phyloP scores from a whole-genome alignment of 768 basidiomycete genomes.

The Royoungia palumana region DNA sequence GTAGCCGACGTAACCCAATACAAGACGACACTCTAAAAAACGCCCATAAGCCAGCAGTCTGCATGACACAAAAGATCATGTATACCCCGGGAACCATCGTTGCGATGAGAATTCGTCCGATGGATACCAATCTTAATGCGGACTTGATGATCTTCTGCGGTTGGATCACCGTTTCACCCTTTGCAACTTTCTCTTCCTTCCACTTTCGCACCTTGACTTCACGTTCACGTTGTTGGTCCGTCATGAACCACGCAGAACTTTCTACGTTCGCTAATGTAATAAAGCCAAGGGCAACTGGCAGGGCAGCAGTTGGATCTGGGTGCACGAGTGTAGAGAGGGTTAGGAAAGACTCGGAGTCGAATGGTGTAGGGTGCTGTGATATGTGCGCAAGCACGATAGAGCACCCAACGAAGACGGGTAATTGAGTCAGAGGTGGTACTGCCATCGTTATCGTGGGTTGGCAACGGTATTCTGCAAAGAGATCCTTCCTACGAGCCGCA shows the following conservation, averaged over 20 bases:
- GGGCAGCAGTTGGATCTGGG: constrained; percentile 63
- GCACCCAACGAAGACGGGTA: constrained; percentile 70
- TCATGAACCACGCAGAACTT: constrained; percentile 69
- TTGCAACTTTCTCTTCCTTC: constrained; percentile 42
- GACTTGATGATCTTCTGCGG: constrained; percentile 52
- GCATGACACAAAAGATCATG: constrained; percentile 16
- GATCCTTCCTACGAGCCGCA: constrained; percentile 49
- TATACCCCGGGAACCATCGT: constrained; percentile 68
- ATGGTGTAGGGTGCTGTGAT: constrained; percentile 56
- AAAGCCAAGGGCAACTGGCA: constrained; percentile 71
- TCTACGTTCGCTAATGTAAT: constrained; percentile 80
- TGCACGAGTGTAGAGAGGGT: constrained; percentile 68
- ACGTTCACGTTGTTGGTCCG: constrained; percentile 51
- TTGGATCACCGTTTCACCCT: constrained; percentile 44
- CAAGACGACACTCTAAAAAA: constrained; percentile 53
- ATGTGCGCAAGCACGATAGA: constrained; percentile 55
- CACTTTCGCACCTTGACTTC: constrained; percentile 46
- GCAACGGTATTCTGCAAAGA: constrained; percentile 60
- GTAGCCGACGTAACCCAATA: constrained; percentile 79
- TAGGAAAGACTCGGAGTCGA: constrained; percentile 76
- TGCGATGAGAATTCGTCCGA: constrained; percentile 65
- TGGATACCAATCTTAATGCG: constrained; percentile 51
- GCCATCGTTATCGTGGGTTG: constrained; percentile 54
- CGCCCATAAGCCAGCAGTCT: constrained; percentile 2
- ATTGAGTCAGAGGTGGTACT: constrained; percentile 60